phyloP scores from a whole-genome alignment of 129 eudicot genomes.

The Dittrichia graveolens region DNA sequence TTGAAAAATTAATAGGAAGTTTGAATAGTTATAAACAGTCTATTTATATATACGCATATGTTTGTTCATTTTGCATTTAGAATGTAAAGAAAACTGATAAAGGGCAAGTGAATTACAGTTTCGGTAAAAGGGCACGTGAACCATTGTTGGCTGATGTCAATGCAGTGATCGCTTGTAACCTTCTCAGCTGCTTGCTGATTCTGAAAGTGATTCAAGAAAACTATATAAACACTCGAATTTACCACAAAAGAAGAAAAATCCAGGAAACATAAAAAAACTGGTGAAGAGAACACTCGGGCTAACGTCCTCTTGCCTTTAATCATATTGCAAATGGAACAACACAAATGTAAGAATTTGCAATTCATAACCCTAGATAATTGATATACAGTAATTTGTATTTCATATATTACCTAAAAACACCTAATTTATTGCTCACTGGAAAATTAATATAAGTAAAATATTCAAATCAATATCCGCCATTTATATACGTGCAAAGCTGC shows the following conservation, averaged over 20 bases:
- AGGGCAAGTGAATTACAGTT: conserved; percentile 27
- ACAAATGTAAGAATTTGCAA: background rate
- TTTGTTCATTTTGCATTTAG: background rate
- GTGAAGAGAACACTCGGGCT: background rate
- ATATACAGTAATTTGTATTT: background rate
- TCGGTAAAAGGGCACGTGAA: conserved; percentile 34
- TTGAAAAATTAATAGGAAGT: no score
- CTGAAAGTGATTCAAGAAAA: background rate
- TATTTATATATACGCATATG: background rate
- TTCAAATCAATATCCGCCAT: no score
- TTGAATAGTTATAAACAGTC: no score
- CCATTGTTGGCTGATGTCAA: conserved; percentile 22
- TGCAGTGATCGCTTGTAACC: conserved; percentile 9
- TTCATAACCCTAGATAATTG: background rate
- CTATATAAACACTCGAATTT: background rate
- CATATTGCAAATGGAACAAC: background rate
- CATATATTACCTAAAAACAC: background rate
- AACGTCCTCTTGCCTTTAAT: background rate
- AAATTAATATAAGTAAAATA: background rate
- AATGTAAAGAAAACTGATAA: background rate
- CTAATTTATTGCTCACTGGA: background rate
- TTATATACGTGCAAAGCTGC: background rate
- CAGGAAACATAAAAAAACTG: background rate
- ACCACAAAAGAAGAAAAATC: background rate
- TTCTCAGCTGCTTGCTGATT: conserved; percentile 10